Evolutionary conservation across 2,329 filamentous ascomycete species (phyloP), one percentile per base, ranked within the genome.

Genomic region (Apiospora kogelbergensis): DNA sequence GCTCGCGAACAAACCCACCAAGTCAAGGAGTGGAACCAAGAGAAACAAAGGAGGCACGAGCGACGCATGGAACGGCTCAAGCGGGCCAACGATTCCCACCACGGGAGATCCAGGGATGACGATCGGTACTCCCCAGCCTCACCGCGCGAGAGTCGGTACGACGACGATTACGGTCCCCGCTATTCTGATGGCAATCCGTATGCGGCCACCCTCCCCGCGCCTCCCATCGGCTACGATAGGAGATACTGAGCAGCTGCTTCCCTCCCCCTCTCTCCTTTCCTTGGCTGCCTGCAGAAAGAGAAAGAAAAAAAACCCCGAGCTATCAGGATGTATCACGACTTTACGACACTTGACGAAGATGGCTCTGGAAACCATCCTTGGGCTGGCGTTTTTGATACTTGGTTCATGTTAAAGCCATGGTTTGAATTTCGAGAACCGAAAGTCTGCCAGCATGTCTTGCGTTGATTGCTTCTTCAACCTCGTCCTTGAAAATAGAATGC

Each of bases 171-270:
- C 44, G 81, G 80, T 67, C 82, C 84, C 68, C 83, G 77, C 70
- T 85, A 85, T 73, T 75, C 79, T 63, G 83, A 86, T 71, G 84
- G 81, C 67, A 84, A 84, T 70, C 81, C 84, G 3, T 86, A 86
- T 73, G 76, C 80, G 57, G 76, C 78, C 63, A 75, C 80, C 57
- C 75, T 86, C 66, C 82, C 84, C 48, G 80, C 83, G 9, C 81
- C 81, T 71, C 79, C 81, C 68, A 73, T 79, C 67, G 80, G 77
- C 11, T 77, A 79, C 67, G 78, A 79, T 70, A 79, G 79, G 76
- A 79, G 78, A 72, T 82, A 75, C 76, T 64, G 72, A 75, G 69
- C 69, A 68, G 63, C 30, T 20, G 65, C 37, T 63, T 65, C 20
- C 42, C 46, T 65, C 30, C 60, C 63, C 30, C 60, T 24, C 68